Evolutionary conservation across 352 stramenopile genomes (phyloP), one percentile per base, ranked within the genome.

Genomic region (Globisporangium cederbergense): DNA sequence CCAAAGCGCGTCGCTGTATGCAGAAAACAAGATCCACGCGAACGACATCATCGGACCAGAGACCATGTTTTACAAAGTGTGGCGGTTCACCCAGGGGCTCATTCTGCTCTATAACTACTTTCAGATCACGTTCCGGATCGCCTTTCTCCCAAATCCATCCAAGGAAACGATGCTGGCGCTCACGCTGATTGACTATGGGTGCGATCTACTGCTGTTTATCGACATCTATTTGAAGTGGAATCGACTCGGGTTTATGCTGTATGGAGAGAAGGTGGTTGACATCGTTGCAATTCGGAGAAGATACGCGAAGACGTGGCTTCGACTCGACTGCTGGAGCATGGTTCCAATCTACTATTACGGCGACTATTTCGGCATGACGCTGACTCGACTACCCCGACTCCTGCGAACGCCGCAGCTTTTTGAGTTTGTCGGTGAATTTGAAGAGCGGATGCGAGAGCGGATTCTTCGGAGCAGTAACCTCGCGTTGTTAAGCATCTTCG

Each of bases 61-160:
- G 22, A 58, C 32, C 45, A 16, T 49, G 4, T 56, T 61, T 18
- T 67, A 62, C 62, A 62, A 58, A 28, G 28, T 58, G 46, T 49
- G 58, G 73, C 49, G 60, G 11, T 45, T 59, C 6, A 13, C 51
- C 3, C 49, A 60, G 30, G 22, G 70, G 2, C 42, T 67, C 28
- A 76, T 90, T 36, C 59, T 89, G 32, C 67, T 85, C 8, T 83
- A 85, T 55, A 85, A 85, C 54, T 82, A 83, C 45, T 79, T 76
- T 60, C 60, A 68, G 25, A 79, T 87, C 43, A 66, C 76, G 7
- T 87, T 80, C 58, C 78, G 78, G 5, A 45, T 85, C 18, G 77
- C 77, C 22, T 85, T 85, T 54, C 42, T 83, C 2, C 68, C 67
- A 11, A 68, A 69, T 30, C 78, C 76, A 1, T 61, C 59, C 18